A percentile compares a stretch with the other conserved stretches of the same genome.
Evolutionary conservation across 169 alveolate genomes (phyloP).

Genomic region (Plasmodium reichenowi): DNA sequence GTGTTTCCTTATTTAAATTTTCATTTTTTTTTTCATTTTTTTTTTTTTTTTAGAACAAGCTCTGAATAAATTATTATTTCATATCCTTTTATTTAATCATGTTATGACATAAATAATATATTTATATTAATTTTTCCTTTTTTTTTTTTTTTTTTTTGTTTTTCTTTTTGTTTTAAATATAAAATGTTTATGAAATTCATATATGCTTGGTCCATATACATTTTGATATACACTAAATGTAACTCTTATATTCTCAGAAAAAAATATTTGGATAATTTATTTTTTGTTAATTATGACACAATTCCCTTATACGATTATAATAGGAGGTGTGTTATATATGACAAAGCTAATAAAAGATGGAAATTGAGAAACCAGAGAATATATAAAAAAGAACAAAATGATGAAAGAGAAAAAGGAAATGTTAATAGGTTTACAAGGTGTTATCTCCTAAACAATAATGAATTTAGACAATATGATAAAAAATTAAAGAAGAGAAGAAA

Average conservation of each 20-base stretch:
- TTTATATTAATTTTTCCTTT: not conserved
- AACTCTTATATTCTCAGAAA: slow-evolving; percentile 43
- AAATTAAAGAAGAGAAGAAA: not conserved
- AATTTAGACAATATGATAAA: slow-evolving; percentile 2
- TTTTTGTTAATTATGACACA: slow-evolving; percentile 32
- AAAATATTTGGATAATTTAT: slow-evolving; percentile 30
- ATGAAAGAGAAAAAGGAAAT: not conserved
- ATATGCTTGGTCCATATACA: not conserved
- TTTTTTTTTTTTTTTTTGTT: slow-evolving; percentile 6
- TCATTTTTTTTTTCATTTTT: too few relatives aligned
- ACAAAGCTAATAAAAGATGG: not conserved
- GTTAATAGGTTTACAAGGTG: not conserved
- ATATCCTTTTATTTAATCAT: too few relatives aligned
- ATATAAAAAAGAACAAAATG: not conserved
- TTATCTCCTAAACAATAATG: not conserved
- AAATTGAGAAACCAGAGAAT: not conserved
- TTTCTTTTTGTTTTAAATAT: slow-evolving; percentile 3
- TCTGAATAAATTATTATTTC: too few relatives aligned
- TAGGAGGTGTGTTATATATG: too few relatives aligned
- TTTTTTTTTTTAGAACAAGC: too few relatives aligned
- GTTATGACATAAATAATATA: not conserved
- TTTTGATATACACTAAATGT: slow-evolving; percentile 45
- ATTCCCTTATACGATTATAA: too few relatives aligned
- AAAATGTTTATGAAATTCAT: slow-evolving; percentile 41
- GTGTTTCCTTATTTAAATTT: too few relatives aligned